Evolutionary conservation across 2,329 filamentous ascomycete genomes (phyloP).

Genomic region (Trichoderma pleuroti): DNA sequence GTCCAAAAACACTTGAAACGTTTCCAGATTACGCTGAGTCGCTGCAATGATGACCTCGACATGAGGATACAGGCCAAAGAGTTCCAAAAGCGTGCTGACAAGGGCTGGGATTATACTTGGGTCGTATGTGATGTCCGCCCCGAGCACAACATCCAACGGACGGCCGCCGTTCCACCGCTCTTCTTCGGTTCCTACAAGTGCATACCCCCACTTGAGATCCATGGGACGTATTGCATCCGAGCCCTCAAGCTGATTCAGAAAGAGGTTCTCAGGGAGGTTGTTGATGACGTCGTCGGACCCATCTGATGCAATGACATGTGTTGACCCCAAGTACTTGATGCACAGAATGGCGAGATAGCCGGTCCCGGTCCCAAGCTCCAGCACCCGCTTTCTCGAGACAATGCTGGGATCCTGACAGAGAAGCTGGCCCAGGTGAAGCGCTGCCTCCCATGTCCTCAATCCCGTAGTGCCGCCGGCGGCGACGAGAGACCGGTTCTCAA

Average conservation of each 20-base stretch:
- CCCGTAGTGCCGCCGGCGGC: conserved; percentile 71
- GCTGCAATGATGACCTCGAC: conserved; percentile 64
- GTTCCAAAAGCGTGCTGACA: conserved; percentile 59
- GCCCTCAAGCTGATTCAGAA: conserved; percentile 61
- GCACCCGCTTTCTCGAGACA: conserved; percentile 53
- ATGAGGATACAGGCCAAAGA: conserved; percentile 55
- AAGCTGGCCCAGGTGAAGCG: conserved; percentile 68
- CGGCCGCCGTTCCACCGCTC: conserved; percentile 46
- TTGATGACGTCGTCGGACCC: conserved; percentile 70
- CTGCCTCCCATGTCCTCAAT: conserved; percentile 77
- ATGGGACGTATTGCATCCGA: conserved; percentile 44
- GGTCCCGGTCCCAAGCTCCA: conserved; percentile 75
- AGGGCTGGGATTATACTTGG: conserved; percentile 59
- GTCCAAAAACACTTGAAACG: conserved; percentile 61
- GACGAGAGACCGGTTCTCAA: conserved; percentile 67
- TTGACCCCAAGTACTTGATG: conserved; percentile 59
- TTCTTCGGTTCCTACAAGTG: conserved; percentile 56
- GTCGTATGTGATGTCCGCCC: conserved; percentile 78
- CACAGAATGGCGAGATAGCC: conserved; percentile 73
- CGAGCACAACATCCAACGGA: conserved; percentile 62
- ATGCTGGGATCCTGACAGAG: conserved; percentile 49
- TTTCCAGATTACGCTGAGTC: conserved; percentile 66
- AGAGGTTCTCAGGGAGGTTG: conserved; percentile 63
- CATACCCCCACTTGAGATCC: conserved; percentile 63
- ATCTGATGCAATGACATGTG: conserved; percentile 65